Evolutionary conservation across 169 alveolate genomes (phyloP), one percentile per base, ranked within the genome.

Genomic region (Eimeria necatrix): DNA sequence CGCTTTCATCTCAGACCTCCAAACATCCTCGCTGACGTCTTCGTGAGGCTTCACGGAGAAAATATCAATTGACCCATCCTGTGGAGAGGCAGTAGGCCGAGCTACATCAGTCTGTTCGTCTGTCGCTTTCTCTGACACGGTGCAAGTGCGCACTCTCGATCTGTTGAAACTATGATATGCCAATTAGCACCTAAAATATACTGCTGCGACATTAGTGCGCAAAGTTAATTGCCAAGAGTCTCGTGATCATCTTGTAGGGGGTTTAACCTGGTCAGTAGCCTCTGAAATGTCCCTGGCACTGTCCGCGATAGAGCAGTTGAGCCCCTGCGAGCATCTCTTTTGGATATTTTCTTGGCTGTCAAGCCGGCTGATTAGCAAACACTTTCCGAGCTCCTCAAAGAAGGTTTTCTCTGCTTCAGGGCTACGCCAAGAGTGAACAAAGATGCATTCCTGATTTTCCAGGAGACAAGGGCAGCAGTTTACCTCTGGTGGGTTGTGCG

Each of bases 1-100:
- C 7, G 14, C 49, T 18, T 59, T 3, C 61, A 60, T 41, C 49
- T 85, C 80, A 32, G 61, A 16, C 61, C 92, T 56, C 92, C 92
- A 85, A 9, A 60, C 61, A 24, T 51, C 24, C 49, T 49, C 60
- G 26, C 60, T n/a, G 61, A 85, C 92, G 46, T 85, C 81, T 4
- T 24, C 60, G 10, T 59, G 92, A 22, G 92, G 92, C 48, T 53
- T 49, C 59, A 85, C 64, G 18, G 92, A 85, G 26, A 85, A 85
- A 32, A 85, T 85, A 8, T 85, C 92, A 59, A 85, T 85, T 24
- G 92, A 85, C 10, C 92, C 92, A 46, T 85, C 92, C 92, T 85
- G 60, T 8, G 6, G 53, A 32, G 53, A 81, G 3, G 41, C 41
- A 32, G 41, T 0, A 32, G 41, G 41, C 41, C 41, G 41, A 32